These are phyloP conservation scores for Cercophora sp. DNA, from an alignment of 495 filamentous ascomycete species.

Conservation along the genomic window DNA sequence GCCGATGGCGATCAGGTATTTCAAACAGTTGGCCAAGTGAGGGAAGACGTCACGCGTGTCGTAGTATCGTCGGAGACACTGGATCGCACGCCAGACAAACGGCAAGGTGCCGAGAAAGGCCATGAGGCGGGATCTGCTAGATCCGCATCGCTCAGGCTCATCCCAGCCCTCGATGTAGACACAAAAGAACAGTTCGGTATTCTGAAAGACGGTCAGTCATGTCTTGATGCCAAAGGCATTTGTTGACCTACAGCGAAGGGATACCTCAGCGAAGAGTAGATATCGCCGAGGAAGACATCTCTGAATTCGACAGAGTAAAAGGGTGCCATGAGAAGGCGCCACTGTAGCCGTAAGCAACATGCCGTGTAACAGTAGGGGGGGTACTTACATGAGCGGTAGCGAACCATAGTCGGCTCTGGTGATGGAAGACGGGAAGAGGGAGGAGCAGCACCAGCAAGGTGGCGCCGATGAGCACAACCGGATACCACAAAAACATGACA, in stretches of 20 bases:
- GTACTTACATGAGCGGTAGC: conserved; percentile 71
- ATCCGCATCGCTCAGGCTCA: conserved; percentile 73
- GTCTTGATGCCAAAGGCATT: neutral
- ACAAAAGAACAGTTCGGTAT: conserved; percentile 91
- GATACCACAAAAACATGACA: conserved; percentile 78
- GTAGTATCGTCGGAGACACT: conserved; percentile 84
- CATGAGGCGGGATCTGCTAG: conserved; percentile 72
- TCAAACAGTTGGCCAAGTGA: conserved; percentile 85
- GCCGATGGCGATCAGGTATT: conserved; percentile 81
- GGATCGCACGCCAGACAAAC: conserved; percentile 80
- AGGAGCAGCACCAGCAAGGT: conserved; percentile 65
- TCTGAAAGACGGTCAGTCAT: conserved; percentile 42
- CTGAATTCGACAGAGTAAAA: conserved; percentile 91
- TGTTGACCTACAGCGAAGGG: conserved; percentile 66
- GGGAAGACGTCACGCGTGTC: conserved; percentile 86
- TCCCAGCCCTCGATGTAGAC: conserved; percentile 75
- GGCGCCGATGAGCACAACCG: conserved; percentile 69
- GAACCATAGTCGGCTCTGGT: conserved; percentile 76
- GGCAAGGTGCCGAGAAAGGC: conserved; percentile 83
- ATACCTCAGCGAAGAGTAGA: conserved; percentile 94
- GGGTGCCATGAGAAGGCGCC: conserved; percentile 77
- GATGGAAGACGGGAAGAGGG: conserved; percentile 68
- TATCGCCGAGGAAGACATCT: conserved; percentile 96
- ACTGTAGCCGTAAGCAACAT: conserved; percentile 47
- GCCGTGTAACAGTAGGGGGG: neutral